These are phyloP conservation scores for Globisporangium nodosum DNA, from an alignment of 352 stramenopile species.

Conservation along the genomic window DNA sequence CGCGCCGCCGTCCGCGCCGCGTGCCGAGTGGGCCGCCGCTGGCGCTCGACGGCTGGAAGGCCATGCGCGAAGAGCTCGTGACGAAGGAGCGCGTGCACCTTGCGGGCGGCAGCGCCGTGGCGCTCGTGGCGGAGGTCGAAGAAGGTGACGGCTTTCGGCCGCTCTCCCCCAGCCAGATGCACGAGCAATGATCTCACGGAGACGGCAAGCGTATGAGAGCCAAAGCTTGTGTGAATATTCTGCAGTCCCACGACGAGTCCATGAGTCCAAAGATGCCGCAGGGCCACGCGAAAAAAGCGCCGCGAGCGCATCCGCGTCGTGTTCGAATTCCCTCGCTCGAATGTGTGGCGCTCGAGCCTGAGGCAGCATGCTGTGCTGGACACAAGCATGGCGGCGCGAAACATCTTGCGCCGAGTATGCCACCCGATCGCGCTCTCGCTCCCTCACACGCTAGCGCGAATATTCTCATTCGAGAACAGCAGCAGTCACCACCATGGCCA, in stretches of 20 bases:
- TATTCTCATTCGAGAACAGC: conserved; percentile 8
- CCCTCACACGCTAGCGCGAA: background rate
- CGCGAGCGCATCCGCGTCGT: no score
- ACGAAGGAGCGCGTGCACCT: conserved; percentile 26
- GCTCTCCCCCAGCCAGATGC: conserved; percentile 13
- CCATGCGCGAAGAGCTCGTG: conserved; percentile 47
- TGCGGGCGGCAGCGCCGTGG: conserved; percentile 2
- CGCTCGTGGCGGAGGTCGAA: conserved; percentile 12
- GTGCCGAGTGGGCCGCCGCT: conserved; percentile 32
- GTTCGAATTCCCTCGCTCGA: background rate
- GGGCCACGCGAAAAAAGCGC: no score
- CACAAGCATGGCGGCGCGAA: background rate
- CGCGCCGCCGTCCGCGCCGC: conserved; percentile 9
- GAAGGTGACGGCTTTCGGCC: conserved; percentile 17
- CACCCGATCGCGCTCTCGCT: background rate
- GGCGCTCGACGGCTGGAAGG: conserved; percentile 39
- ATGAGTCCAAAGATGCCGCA: background rate
- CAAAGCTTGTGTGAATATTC: background rate
- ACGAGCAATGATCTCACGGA: background rate
- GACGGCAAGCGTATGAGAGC: no score
- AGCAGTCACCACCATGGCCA: background rate
- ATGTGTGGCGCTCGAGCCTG: background rate
- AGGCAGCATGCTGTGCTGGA: no score
- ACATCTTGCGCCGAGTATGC: background rate
- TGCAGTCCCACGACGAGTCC: background rate